phyloP scores from a whole-genome alignment of 225 moss, liverwort and hornwort species.

The Thuidium tamariscinum region DNA sequence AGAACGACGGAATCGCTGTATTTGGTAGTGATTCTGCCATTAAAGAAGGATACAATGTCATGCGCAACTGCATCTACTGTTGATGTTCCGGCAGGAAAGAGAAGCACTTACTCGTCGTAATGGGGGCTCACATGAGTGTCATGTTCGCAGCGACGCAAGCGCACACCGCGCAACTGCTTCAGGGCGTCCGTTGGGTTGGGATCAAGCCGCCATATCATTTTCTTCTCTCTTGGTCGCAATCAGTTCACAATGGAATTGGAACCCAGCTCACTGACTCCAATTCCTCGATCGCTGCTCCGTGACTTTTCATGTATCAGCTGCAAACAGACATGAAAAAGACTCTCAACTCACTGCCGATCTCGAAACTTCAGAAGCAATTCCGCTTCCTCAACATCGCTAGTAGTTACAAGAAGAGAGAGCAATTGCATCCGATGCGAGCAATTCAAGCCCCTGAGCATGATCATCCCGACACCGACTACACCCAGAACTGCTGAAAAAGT shows the following conservation, averaged over 20 bases:
- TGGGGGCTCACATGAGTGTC: conserved; percentile 1
- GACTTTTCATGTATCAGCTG: neutral
- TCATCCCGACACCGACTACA: neutral
- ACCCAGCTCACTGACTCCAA: neutral
- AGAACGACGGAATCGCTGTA: neutral
- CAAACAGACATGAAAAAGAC: neutral
- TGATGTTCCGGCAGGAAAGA: neutral
- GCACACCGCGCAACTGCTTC: conserved; percentile 34
- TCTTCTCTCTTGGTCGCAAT: neutral
- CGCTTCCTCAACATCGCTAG: neutral
- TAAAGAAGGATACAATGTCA: neutral
- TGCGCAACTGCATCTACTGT: neutral
- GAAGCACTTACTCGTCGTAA: conserved; percentile 2
- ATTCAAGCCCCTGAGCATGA: neutral
- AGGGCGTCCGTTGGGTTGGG: neutral
- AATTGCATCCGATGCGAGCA: neutral
- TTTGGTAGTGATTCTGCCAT: neutral
- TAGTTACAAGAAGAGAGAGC: neutral
- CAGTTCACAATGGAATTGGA: neutral
- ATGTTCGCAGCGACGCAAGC: conserved; percentile 14
- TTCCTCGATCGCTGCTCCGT: neutral
- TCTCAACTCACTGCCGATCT: neutral
- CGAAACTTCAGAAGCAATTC: neutral
- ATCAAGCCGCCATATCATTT: conserved; percentile 23
- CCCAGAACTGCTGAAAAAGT: neutral